Evolutionary conservation across 306 rosid genomes (phyloP), one percentile per base, ranked within the genome.

Genomic region (Arachis hypogaea): DNA sequence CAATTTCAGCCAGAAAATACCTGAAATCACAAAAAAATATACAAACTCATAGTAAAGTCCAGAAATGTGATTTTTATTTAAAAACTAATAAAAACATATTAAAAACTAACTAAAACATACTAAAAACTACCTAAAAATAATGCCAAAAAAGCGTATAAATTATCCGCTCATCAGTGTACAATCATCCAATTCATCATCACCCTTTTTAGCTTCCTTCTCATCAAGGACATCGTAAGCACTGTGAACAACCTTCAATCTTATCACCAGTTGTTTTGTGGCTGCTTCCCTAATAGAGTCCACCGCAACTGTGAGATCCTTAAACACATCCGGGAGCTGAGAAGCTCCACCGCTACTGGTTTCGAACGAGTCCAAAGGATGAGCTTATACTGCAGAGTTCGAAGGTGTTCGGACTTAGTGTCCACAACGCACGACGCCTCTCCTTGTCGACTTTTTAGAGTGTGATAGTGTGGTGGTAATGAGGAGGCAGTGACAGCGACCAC

Each of bases 141-240:
- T 14, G 14, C 14, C 14, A 14, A 14, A 14, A 14, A 14, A 14
- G 14, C 14, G 14, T 14, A 14, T 14, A 14, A 14, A 14, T 14
- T 14, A 14, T 14, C 14, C 14, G 14, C 14, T 14, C 14, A 14
- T 14, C 14, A 14, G 96, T 0, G 99, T 97, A 82, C 96, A 94
- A 30, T 84, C 82, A 14, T 94, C 90, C 82, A 94, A 82, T 16
- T 97, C 97, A 79, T 94, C 28, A 22, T 22, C 99, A 22, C 92
- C 86, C 72, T 92, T 94, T 77, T 92, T 95, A 12, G 96, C 97
- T 80, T 94, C 92, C 83, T 85, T 92, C 45, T 79, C 77, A 67
- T 86, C 89, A 4, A 85, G 80, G 69, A 55, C 74, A 45, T 86
- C 93, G 64, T 88, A 94, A 14, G 87, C 94, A 11, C 68, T 80